phyloP scores from a whole-genome alignment of 768 basidiomycete species.

The Pleurotus platypus region DNA sequence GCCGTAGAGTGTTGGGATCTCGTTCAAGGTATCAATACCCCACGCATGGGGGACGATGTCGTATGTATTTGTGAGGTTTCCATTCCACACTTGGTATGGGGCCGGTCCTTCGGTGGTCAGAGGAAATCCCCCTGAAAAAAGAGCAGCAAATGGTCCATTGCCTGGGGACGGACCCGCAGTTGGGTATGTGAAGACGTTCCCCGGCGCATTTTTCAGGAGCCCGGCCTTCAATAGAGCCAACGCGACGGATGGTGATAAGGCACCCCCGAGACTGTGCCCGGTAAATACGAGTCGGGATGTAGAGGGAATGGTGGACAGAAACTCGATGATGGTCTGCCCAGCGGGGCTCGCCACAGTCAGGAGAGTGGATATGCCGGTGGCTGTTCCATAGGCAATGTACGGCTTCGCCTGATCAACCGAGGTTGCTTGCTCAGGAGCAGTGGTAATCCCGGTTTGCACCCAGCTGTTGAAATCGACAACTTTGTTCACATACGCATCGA shows the following conservation, averaged over 20 bases:
- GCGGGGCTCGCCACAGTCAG: background rate
- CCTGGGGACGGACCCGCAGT: constrained; percentile 1
- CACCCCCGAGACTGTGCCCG: constrained; percentile 7
- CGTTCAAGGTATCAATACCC: background rate
- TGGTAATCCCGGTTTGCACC: background rate
- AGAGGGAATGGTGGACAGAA: background rate
- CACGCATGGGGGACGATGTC: constrained; percentile 8
- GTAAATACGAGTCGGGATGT: constrained; percentile 6
- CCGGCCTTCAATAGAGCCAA: constrained; percentile 1
- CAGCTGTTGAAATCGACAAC: constrained; percentile 6
- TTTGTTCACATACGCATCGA: background rate
- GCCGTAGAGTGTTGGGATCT: background rate
- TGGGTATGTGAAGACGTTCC: background rate
- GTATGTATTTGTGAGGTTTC: background rate
- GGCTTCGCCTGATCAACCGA: background rate
- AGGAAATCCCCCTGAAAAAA: background rate
- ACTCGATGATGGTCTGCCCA: constrained; percentile 3
- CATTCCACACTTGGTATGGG: background rate
- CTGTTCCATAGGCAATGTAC: constrained; percentile 6
- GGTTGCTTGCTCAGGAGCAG: background rate
- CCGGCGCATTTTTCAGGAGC: background rate
- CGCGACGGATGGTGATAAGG: constrained; percentile 3
- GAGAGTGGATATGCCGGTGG: background rate
- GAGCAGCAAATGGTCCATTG: background rate
- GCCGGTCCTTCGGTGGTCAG: background rate